Evolutionary conservation across 1,139 yeast species (phyloP).

Genomic region (Yamadazyma sp.): DNA sequence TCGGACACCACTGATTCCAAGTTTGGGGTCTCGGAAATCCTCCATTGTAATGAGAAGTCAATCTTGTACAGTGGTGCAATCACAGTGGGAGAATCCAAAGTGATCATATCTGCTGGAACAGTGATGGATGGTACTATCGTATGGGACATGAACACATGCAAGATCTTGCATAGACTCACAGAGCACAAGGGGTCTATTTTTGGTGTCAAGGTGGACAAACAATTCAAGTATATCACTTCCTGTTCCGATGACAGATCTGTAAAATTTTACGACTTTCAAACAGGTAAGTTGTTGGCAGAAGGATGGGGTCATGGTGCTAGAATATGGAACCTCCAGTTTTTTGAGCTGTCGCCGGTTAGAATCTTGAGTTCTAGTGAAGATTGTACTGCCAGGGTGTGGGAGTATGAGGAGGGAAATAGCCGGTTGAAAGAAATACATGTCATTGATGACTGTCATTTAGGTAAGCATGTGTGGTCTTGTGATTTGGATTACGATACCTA

Average conservation of each 20-base stretch:
- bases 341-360: slow-evolving; percentile 36
- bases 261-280: slow-evolving; percentile 62
- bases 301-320: slow-evolving; percentile 98
- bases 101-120: slow-evolving; percentile 78
- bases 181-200: slow-evolving; percentile 92
- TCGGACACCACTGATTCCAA: slow-evolving; percentile 9
- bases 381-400: slow-evolving; percentile 84
- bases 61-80: slow-evolving; percentile 86
- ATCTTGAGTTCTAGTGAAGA: slow-evolving; percentile 82
- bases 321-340: slow-evolving; percentile 80
- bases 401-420: slow-evolving; percentile 26
- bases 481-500: slow-evolving; percentile 49
- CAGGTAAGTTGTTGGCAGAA: slow-evolving; percentile 61
- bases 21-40: slow-evolving; percentile 34
- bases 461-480: slow-evolving; percentile 87
- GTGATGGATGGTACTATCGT: slow-evolving; percentile 84
- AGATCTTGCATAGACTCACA: slow-evolving; percentile 54
- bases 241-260: slow-evolving; percentile 95
- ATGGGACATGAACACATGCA: slow-evolving; percentile 59
- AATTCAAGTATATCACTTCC: slow-evolving; percentile 60
- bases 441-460: slow-evolving; percentile 66
- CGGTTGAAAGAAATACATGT: slow-evolving; percentile 29
- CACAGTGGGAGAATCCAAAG: slow-evolving; percentile 39
- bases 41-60: slow-evolving; percentile 69
- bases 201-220: slow-evolving; percentile 63